phyloP scores from a whole-genome alignment of 345 rosid genomes.

The Camelina hispida region DNA sequence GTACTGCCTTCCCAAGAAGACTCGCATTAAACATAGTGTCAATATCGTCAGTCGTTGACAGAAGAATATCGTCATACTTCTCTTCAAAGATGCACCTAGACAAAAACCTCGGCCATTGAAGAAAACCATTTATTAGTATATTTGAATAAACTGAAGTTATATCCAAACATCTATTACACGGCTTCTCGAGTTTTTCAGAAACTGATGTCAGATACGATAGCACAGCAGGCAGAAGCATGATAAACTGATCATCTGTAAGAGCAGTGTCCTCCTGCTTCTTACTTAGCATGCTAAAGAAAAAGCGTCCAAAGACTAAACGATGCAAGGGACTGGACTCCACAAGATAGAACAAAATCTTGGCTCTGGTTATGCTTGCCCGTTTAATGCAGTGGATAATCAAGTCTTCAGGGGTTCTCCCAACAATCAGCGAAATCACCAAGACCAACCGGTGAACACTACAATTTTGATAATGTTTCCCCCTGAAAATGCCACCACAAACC shows the following conservation, averaged over 20 bases:
- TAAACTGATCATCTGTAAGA: slow-evolving; percentile 60
- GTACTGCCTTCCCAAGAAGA: slow-evolving; percentile 73
- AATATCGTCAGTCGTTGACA: slow-evolving; percentile 59
- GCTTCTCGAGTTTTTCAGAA: slow-evolving; percentile 54
- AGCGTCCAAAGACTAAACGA: slow-evolving; percentile 67
- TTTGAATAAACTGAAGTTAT: slow-evolving; percentile 64
- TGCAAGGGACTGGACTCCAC: slow-evolving; percentile 77
- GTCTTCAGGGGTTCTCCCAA: slow-evolving; percentile 62
- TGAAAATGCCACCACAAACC: slow-evolving; percentile 54
- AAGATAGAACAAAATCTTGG: slow-evolving; percentile 67
- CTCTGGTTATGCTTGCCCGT: slow-evolving; percentile 56
- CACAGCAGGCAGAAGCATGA: slow-evolving; percentile 78
- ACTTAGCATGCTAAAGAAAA: slow-evolving; percentile 48
- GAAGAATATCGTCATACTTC: slow-evolving; percentile 52
- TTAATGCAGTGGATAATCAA: slow-evolving; percentile 65
- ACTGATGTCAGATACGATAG: slow-evolving; percentile 57
- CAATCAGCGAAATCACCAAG: slow-evolving; percentile 55
- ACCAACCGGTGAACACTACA: slow-evolving; percentile 63
- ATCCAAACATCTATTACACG: slow-evolving; percentile 42
- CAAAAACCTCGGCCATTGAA: slow-evolving; percentile 66
- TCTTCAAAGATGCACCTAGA: slow-evolving; percentile 61
- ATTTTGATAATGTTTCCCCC: slow-evolving; percentile 46
- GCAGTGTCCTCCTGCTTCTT: slow-evolving; percentile 40
- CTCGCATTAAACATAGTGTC: slow-evolving; percentile 59
- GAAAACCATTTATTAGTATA: slow-evolving; percentile 61